phyloP scores from a whole-genome alignment of 1,284 basidiomycete genomes.

The Tranzscheliella williamsii region DNA sequence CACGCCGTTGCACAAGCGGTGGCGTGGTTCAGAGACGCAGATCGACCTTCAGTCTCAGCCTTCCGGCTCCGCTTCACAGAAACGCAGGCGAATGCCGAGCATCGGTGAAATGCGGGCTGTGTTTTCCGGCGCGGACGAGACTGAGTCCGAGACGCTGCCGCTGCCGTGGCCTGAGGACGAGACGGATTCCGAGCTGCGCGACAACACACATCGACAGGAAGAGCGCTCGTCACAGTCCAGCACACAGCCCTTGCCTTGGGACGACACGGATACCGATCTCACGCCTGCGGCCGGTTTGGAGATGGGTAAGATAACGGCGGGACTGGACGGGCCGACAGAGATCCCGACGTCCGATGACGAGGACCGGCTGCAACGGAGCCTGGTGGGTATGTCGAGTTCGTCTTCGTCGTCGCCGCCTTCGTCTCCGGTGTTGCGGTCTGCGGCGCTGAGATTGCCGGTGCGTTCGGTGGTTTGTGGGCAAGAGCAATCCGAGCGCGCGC shows the following conservation, averaged over 20 bases:
- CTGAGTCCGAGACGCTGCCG: constrained; percentile 7
- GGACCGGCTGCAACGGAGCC: no score
- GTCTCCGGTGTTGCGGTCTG: no score
- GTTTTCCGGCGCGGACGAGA: constrained; percentile 1
- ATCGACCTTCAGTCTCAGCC: neutral
- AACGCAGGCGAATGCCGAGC: neutral
- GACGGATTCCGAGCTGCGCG: neutral
- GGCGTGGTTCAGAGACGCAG: neutral
- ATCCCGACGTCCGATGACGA: neutral
- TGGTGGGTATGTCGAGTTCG: no score
- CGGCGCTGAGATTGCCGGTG: neutral
- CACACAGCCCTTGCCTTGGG: constrained; percentile 9
- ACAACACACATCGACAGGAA: constrained; percentile 6
- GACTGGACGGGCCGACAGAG: no score
- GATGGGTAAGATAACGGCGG: no score
- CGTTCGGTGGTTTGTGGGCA: no score
- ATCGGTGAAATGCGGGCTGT: neutral
- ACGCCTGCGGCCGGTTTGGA: no score
- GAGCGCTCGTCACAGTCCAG: neutral
- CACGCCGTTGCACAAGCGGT: neutral
- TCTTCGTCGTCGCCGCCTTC: no score
- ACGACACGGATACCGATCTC: no score
- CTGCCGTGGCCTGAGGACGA: constrained; percentile 10
- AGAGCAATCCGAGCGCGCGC: no score
- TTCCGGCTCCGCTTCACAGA: neutral